Base-by-base conservation (phyloP, 441 rosid genomes). In the Daphne laureola region DNA sequence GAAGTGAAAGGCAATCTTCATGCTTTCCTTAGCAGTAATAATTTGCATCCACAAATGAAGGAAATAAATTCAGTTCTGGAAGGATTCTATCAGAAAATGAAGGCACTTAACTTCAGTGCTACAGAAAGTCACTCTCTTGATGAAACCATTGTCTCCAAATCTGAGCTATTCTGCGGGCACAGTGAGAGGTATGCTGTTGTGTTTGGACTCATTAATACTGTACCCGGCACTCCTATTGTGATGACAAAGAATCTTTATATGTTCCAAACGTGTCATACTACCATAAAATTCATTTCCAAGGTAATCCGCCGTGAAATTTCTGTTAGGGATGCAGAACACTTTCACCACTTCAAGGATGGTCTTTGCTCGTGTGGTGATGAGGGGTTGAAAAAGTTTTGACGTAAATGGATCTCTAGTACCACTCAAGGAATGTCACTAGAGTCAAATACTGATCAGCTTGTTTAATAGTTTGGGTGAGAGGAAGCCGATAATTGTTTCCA, bases 141-240 rank as follows among this genome's bases (percentile, higher is more conserved):
- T 62, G 70, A 82, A 63, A 64, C 57, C 43, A 84, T 84, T 74
- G 61, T 63, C 59, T 82, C 95, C 44, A 76, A 75, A 69, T 78
- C 83, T 17, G 91, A 86, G 63, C 73, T 88, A 18, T 81, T 92
- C 52, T 92, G 98, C 44, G 96, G 98, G 52, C 98, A 88, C 55
- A 92, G 96, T 69, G 98, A 92, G 79, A 82, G 81, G 59, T 71
- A 67, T 58, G 98, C 94, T 5, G 64, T 88, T 71, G 94, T 85
- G 26, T 88, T 75, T 61, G 80, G 87, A 52, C 84, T 92, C 54
- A 75, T 84, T 57, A 86, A 78, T 68, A 77, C 95, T 5, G 77
- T 79, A 49, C 98, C 96, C n/a, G 96, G 98, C 52, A 77, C 66
- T 59, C 98, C 98, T 44, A 76, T 92, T 50, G 71, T 82, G 90